Evolutionary conservation across 768 basidiomycete species (phyloP).

Genomic region (Coprinopsis cinerea): DNA sequence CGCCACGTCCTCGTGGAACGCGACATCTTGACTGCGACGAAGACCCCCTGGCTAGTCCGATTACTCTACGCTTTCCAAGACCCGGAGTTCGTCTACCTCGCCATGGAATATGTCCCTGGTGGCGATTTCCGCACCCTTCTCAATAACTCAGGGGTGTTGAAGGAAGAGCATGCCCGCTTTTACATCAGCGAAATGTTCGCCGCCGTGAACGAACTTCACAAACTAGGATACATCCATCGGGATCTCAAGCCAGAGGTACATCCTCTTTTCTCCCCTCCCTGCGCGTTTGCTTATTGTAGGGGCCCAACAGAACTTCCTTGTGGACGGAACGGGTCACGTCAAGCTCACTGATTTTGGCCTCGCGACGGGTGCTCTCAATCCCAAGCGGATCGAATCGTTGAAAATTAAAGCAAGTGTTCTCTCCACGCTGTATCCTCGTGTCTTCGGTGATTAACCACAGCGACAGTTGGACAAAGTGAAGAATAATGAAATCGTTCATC

Average conservation of each 20-base stretch:
- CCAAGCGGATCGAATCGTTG: constrained; percentile 88
- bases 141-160: constrained; percentile 96
- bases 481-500: constrained; percentile 82
- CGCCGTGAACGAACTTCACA: constrained; percentile 89
- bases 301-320: constrained; percentile 81
- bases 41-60: constrained; percentile 94
- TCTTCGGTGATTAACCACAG: constrained; percentile 1
- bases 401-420: constrained; percentile 69
- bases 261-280: neutral
- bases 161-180: constrained; percentile 94
- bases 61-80: constrained; percentile 98
- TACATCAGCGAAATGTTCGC: constrained; percentile 99
- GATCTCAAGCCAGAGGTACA: constrained; percentile 95
- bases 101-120: constrained; percentile 99
- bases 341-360: constrained; percentile 97
- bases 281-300: no score
- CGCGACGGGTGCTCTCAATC: constrained; percentile 93
- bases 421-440: neutral
- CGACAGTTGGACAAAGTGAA: constrained; percentile 91
- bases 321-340: constrained; percentile 93
- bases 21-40: constrained; percentile 95
- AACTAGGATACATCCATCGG: constrained; percentile 96
- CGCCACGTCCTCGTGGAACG: constrained; percentile 98
- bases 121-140: constrained; percentile 97
- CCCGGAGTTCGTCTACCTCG: constrained; percentile 82